Evolutionary conservation across 768 basidiomycete species (phyloP).

Genomic region (Boletellus emodensis): DNA sequence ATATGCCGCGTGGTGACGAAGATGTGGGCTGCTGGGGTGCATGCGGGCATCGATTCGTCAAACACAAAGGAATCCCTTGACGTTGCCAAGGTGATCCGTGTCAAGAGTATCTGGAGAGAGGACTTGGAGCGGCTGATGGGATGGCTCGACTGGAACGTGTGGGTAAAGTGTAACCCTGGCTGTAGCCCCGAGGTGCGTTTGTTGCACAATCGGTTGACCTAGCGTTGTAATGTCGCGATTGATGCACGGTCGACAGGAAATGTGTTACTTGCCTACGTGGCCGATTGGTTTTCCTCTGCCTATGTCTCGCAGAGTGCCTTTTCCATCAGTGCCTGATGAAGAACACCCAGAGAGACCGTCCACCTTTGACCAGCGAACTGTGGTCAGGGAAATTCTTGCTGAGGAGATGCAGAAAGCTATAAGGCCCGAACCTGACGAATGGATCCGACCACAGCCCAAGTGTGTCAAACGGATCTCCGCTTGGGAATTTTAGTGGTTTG

Average conservation of each 20-base stretch:
- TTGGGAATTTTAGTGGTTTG: no score
- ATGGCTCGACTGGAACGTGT: slow-evolving; percentile 50
- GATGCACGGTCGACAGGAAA: background rate
- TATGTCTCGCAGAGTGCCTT: no score
- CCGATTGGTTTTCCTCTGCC: background rate
- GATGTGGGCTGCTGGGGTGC: no score
- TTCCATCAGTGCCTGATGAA: no score
- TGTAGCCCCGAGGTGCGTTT: slow-evolving; percentile 41
- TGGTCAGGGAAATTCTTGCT: no score
- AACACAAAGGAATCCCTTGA: background rate
- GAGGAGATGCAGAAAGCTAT: no score
- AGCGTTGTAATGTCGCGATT: background rate
- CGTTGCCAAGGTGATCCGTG: background rate
- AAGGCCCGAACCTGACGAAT: no score
- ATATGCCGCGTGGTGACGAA: slow-evolving; percentile 2
- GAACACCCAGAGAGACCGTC: no score
- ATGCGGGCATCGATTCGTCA: slow-evolving; percentile 5
- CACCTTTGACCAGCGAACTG: no score
- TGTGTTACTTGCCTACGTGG: background rate
- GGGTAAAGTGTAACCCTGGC: slow-evolving; percentile 43
- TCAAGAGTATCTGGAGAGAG: slow-evolving; percentile 31
- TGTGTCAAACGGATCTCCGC: no score
- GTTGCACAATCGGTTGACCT: background rate
- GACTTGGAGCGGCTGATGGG: slow-evolving; percentile 35
- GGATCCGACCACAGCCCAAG: no score